Evolutionary conservation across 2,329 filamentous ascomycete species (phyloP).

Genomic region (Scopulariopsis brevicaulis): DNA sequence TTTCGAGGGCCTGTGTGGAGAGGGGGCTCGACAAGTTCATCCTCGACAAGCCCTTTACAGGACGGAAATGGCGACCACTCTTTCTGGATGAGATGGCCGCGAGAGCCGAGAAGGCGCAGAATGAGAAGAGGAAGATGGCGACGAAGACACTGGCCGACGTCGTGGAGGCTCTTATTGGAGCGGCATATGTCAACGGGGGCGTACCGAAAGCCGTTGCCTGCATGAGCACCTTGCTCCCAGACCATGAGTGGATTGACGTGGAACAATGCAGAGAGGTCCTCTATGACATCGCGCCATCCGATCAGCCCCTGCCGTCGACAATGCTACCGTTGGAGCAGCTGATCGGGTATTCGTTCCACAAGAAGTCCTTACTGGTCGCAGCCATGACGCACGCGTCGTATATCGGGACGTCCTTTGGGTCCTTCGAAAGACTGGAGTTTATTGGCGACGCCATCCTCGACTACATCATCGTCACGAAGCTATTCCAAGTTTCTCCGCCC

Average conservation of each 20-base stretch:
- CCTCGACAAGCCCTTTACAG: conserved; percentile 54
- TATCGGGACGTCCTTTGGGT: conserved; percentile 26
- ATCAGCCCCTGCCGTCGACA: conserved; percentile 22
- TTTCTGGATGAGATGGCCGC: conserved; percentile 33
- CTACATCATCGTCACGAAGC: conserved; percentile 53
- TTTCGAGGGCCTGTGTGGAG: conserved; percentile 52
- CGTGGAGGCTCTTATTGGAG: conserved; percentile 74
- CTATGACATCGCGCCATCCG: conserved; percentile 23
- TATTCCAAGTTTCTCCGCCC: conserved; percentile 36
- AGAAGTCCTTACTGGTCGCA: conserved; percentile 60
- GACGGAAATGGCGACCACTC: conserved; percentile 59
- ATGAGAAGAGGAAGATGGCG: conserved; percentile 34
- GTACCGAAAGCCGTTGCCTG: conserved; percentile 50
- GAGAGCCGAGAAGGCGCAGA: conserved; percentile 6
- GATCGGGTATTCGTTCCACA: conserved; percentile 60
- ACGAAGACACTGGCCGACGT: conserved; percentile 81
- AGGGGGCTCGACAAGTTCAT: conserved; percentile 63
- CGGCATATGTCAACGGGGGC: conserved; percentile 59
- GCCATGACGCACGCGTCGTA: conserved; percentile 69
- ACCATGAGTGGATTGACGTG: conserved; percentile 41
- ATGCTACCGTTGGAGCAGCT: conserved; percentile 47
- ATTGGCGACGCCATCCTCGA: conserved; percentile 81
- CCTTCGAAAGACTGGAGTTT: conserved; percentile 71
- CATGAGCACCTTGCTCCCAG: conserved; percentile 54
- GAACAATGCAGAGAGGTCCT: conserved; percentile 28